Percentiles rank a stretch among this genome's conserved stretches.
Evolutionary conservation across 331 rosid genomes (phyloP).

Genomic region (Malus hybrid): DNA sequence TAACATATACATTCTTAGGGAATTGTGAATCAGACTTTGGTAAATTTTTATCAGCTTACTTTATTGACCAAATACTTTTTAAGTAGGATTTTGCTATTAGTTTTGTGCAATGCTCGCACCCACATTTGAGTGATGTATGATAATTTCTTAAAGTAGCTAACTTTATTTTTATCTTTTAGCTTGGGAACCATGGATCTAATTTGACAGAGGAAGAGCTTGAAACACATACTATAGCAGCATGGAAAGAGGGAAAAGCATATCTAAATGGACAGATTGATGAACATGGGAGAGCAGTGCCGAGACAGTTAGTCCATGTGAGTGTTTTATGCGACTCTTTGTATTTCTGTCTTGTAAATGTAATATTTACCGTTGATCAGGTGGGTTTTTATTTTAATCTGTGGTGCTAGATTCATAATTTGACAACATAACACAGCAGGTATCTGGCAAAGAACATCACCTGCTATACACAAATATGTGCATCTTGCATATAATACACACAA

Average conservation of each 20-base stretch:
- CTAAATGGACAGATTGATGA: conserved; percentile 54
- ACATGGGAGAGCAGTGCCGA: conserved; percentile 49
- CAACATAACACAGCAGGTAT: background rate
- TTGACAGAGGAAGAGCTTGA: conserved; percentile 98
- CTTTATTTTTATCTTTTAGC: conserved; percentile 39
- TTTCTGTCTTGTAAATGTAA: background rate
- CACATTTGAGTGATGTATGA: background rate
- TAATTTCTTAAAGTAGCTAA: conserved; percentile 14
- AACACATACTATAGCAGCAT: conserved; percentile 96
- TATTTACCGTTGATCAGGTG: background rate
- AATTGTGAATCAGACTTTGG: background rate
- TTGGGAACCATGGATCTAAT: conserved; percentile 92
- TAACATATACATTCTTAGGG: background rate
- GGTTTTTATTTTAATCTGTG: background rate
- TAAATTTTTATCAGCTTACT: background rate
- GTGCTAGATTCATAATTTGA: background rate
- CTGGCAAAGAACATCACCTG: background rate
- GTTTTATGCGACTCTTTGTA: background rate
- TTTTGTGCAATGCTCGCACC: background rate
- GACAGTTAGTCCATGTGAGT: conserved; percentile 75
- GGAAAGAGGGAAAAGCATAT: conserved; percentile 91
- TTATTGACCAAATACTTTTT: background rate
- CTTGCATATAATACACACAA: background rate
- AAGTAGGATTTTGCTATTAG: background rate
- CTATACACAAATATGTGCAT: background rate